Evolutionary conservation across 2,329 filamentous ascomycete genomes (phyloP).

Genomic region (Xylariomycetidae sp.): DNA sequence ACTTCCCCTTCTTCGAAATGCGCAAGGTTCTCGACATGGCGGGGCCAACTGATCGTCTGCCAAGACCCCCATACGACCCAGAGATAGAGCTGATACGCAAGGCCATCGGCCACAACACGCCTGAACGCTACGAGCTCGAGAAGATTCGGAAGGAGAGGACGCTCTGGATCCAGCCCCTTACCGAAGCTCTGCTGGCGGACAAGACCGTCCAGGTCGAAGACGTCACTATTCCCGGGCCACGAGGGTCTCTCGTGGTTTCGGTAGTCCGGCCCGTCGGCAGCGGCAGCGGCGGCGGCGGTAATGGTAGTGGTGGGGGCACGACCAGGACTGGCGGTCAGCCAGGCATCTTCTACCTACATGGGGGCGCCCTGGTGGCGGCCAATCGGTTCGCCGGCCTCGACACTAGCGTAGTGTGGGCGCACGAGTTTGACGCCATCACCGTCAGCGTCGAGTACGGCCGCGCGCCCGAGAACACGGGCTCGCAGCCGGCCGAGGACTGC

Average conservation of each 20-base stretch:
- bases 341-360: conserved; percentile 28
- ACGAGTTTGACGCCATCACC: conserved; percentile 24
- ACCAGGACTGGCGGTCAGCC: conserved; percentile 13
- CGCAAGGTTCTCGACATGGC: too few species aligned
- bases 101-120: conserved; percentile 19
- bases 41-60: conserved; percentile 22
- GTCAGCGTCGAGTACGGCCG: conserved; percentile 29
- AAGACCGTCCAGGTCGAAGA: conserved; percentile 22
- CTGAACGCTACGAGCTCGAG: conserved; percentile 23
- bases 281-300: conserved; percentile 1
- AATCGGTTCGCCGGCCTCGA: conserved; percentile 28
- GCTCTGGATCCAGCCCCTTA: conserved; percentile 19
- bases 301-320: background rate
- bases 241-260: conserved; percentile 17
- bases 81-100: conserved; percentile 21
- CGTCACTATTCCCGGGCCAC: conserved; percentile 19
- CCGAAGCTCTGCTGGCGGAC: conserved; percentile 21
- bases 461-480: conserved; percentile 25
- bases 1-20: too few species aligned
- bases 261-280: conserved; percentile 22
- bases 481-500: conserved; percentile 30
- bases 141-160: conserved; percentile 21
- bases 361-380: conserved; percentile 26
- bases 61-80: conserved; percentile 24
- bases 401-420: conserved; percentile 25